Evolutionary conservation across 768 basidiomycete species (phyloP).

Genomic region (Sporobolomyces phaffii): DNA sequence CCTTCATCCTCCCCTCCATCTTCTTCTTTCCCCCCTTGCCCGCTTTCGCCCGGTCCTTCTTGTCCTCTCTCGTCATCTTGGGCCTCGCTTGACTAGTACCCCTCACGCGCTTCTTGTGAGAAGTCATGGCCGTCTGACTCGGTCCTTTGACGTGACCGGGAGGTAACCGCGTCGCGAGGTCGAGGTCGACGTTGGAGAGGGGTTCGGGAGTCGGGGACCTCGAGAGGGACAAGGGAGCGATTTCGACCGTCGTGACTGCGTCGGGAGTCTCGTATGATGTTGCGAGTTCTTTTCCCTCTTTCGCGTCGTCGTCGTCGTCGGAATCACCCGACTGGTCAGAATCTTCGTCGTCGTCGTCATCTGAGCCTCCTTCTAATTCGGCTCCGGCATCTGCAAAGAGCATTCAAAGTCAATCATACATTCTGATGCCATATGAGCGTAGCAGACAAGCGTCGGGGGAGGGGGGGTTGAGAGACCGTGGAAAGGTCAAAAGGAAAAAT

Average conservation of each 20-base stretch:
- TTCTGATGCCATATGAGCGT: too few relatives aligned
- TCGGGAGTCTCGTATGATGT: constrained; percentile 20
- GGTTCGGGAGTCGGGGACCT: constrained; percentile 33
- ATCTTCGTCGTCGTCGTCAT: not conserved
- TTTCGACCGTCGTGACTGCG: constrained; percentile 28
- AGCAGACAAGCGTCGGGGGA: not conserved
- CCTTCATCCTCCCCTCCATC: constrained; percentile 22
- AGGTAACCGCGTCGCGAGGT: too few relatives aligned
- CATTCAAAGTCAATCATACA: too few relatives aligned
- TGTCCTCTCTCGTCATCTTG: constrained; percentile 31
- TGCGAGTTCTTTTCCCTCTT: not conserved
- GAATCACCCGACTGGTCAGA: not conserved
- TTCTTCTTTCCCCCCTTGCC: constrained; percentile 34
- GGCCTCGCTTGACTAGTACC: constrained; percentile 22
- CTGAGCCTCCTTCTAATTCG: constrained; percentile 6
- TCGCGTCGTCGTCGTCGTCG: not conserved
- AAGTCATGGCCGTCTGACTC: not conserved
- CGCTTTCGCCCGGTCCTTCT: constrained; percentile 30
- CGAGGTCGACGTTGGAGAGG: not conserved
- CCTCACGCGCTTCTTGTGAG: constrained; percentile 32
- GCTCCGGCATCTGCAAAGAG: not conserved
- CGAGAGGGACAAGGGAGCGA: constrained; percentile 32
- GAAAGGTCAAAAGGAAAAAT: not conserved
- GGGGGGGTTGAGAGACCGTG: not conserved
- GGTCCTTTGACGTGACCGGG: too few relatives aligned